A percentile compares a stretch with the other conserved stretches of the same genome.
These are phyloP conservation scores for Monosporozyma aerobia DNA, from an alignment of 805 yeast genomes.

Conservation along the genomic window DNA sequence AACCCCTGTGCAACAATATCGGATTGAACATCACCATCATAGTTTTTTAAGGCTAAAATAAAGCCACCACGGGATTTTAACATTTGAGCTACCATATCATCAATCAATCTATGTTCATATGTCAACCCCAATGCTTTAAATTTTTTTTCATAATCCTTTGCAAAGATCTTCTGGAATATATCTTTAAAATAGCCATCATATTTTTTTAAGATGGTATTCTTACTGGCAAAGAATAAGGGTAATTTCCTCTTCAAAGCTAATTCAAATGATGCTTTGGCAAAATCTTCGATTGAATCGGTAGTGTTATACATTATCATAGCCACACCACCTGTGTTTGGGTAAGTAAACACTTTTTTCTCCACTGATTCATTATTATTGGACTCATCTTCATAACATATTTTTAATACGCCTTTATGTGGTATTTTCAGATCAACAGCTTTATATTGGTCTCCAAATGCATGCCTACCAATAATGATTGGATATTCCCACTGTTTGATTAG, in stretches of 20 bases:
- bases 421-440: slow-evolving; percentile 83
- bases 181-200: slow-evolving; percentile 96
- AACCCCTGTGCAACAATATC: slow-evolving; percentile 97
- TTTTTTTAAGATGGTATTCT: slow-evolving; percentile 85
- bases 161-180: slow-evolving; percentile 74
- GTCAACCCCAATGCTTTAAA: slow-evolving; percentile 77
- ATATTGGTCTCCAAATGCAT: slow-evolving; percentile 95
- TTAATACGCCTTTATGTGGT: slow-evolving; percentile 61
- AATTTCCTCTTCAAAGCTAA: slow-evolving; percentile 69
- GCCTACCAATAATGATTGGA: slow-evolving; percentile 95
- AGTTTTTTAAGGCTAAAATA: slow-evolving; percentile 91
- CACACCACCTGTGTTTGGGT: slow-evolving; percentile 48
- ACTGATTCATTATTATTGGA: slow-evolving; percentile 36
- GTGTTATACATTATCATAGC: slow-evolving; percentile 94
- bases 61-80: slow-evolving; percentile 89
- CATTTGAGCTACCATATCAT: slow-evolving; percentile 99
- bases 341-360: slow-evolving; percentile 35
- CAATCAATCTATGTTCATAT: slow-evolving; percentile 93
- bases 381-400: slow-evolving; percentile 70
- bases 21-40: slow-evolving; percentile 96
- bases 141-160: slow-evolving; percentile 50
- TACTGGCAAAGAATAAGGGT: slow-evolving; percentile 80
- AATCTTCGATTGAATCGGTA: slow-evolving; percentile 77
- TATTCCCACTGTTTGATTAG: slow-evolving; percentile 86
- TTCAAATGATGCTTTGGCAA: slow-evolving; percentile 88